These are phyloP conservation scores for Petunia axillaris DNA, from an alignment of 257 asterid species.

Conservation along the genomic window DNA sequence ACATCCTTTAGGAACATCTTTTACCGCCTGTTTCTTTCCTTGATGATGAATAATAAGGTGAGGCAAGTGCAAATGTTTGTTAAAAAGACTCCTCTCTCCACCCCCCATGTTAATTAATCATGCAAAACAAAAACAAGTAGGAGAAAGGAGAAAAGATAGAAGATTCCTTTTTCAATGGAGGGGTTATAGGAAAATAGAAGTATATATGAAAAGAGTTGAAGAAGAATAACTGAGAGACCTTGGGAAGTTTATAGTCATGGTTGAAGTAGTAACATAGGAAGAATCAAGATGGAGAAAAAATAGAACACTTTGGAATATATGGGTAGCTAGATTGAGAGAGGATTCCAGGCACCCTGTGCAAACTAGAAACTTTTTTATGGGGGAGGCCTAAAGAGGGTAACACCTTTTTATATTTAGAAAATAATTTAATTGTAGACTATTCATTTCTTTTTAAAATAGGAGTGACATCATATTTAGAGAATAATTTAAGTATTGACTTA, in stretches of 20 bases:
- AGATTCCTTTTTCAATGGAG: neutral
- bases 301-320: neutral
- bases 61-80: slow-evolving; percentile 3
- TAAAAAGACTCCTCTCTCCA: slow-evolving; percentile 16
- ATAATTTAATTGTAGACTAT: too few relatives aligned
- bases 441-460: too few relatives aligned
- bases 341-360: neutral
- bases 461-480: too few relatives aligned
- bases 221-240: slow-evolving; percentile 1
- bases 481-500: too few relatives aligned
- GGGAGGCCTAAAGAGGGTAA: too few relatives aligned
- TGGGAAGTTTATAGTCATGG: neutral
- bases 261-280: neutral
- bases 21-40: neutral
- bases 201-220: neutral
- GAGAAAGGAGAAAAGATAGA: neutral
- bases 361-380: neutral
- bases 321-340: too few relatives aligned
- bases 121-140: neutral
- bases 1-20: slow-evolving; percentile 41
- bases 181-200: neutral
- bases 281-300: too few relatives aligned
- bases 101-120: neutral
- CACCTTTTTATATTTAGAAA: too few relatives aligned
- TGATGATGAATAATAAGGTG: slow-evolving; percentile 16